These are phyloP conservation scores for Thraustochytrium striatum DNA, from an alignment of 352 stramenopile species.

Conservation along the genomic window DNA sequence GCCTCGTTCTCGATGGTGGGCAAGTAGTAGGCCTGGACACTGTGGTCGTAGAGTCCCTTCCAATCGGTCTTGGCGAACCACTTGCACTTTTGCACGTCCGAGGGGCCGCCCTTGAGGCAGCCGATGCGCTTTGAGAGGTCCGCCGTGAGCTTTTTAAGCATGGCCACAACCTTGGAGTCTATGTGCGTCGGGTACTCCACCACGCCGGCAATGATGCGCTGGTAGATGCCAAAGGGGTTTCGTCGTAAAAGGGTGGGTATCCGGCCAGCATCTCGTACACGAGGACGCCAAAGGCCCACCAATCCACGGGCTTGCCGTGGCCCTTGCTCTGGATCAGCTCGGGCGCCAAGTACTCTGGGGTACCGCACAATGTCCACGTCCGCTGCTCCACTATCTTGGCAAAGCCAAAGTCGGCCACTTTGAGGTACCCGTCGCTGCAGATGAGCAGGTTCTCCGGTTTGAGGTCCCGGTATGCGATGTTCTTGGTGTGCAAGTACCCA, in stretches of 20 bases:
- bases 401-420: constrained; percentile 88
- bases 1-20: constrained; percentile 71
- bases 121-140: constrained; percentile 71
- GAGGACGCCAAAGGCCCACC: constrained; percentile 81
- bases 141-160: constrained; percentile 82
- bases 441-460: constrained; percentile 89
- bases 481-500: constrained; percentile 76
- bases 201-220: constrained; percentile 83
- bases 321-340: constrained; percentile 85
- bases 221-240: constrained; percentile 88
- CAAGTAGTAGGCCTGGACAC: constrained; percentile 72
- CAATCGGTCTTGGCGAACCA: constrained; percentile 80
- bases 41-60: constrained; percentile 68
- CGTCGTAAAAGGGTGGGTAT: constrained; percentile 79
- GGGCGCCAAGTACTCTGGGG: constrained; percentile 83
- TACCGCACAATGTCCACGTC: constrained; percentile 85
- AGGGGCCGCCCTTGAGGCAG: constrained; percentile 78
- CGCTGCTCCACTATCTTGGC: constrained; percentile 71
- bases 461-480: constrained; percentile 86
- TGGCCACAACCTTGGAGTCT: constrained; percentile 77
- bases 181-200: constrained; percentile 82
- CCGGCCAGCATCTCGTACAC: constrained; percentile 86
- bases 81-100: constrained; percentile 85
- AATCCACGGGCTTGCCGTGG: constrained; percentile 81
- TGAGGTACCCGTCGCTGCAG: constrained; percentile 76